A percentile compares a stretch with the other conserved stretches of the same genome.
Conservation (phyloP, 192 early-diverging fungal genomes). For the Pilaira anomala region DNA sequence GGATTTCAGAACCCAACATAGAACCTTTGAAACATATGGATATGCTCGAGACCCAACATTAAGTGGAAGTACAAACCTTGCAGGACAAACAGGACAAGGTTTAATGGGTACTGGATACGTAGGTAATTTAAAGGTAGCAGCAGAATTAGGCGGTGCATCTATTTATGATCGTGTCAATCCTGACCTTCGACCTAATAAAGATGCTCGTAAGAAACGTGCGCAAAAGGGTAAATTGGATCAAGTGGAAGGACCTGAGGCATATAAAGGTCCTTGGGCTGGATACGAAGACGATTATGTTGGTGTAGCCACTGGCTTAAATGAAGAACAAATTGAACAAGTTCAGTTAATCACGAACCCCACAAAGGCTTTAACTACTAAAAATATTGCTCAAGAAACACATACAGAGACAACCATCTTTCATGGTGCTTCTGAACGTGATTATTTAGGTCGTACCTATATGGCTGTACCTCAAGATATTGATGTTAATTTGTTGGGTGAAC, state of each 20-base stretch:
- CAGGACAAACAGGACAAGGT: constrained; percentile 43
- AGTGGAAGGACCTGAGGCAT: constrained; percentile 72
- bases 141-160: constrained; percentile 50
- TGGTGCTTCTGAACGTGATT: constrained; percentile 82
- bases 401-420: constrained; percentile 85
- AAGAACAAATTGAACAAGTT: constrained; percentile 44
- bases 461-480: constrained; percentile 88
- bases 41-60: constrained; percentile 79
- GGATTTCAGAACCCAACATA: constrained; percentile 80
- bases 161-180: constrained; percentile 47
- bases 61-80: constrained; percentile 26
- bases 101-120: constrained; percentile 57
- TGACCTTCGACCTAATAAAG: constrained; percentile 33
- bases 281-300: constrained; percentile 82
- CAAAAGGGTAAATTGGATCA: constrained; percentile 71
- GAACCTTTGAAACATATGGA: constrained; percentile 78
- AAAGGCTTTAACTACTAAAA: constrained; percentile 20
- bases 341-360: constrained; percentile 30
- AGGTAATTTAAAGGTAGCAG: constrained; percentile 57
- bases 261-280: constrained; percentile 92
- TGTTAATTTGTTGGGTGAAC: constrained; percentile 68
- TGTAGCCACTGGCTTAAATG: constrained; percentile 49
- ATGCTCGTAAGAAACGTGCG: constrained; percentile 63
- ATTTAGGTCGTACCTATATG: constrained; percentile 95
- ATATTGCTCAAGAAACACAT: constrained; percentile 39